Conservation (phyloP, 805 yeast species). For the Saturnispora besseyi region DNA sequence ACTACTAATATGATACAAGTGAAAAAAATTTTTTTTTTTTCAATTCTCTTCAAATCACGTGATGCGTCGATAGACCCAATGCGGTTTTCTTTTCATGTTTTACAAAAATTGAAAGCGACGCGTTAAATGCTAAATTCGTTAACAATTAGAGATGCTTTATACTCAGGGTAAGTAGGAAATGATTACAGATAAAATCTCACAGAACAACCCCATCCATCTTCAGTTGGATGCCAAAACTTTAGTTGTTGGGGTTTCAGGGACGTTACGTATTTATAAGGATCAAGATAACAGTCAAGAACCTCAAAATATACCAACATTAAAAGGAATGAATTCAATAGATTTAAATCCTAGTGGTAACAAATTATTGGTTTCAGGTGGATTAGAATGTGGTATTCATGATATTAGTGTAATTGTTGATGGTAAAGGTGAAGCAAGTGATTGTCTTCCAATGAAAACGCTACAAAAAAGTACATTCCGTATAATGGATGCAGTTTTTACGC, state of each 20-base stretch:
- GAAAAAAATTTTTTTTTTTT: not conserved
- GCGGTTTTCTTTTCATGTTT: not conserved
- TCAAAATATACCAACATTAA: constrained; percentile 42
- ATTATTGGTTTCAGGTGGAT: constrained; percentile 32
- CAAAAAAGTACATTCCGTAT: constrained; percentile 19
- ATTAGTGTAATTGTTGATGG: constrained; percentile 14
- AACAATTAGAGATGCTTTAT: not conserved
- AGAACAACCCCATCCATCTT: constrained; percentile 8
- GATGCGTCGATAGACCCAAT: not conserved
- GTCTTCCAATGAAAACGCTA: constrained; percentile 4
- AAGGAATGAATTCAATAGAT: constrained; percentile 36
- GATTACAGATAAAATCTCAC: constrained; percentile 3
- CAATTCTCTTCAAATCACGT: not conserved
- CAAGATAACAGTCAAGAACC: constrained; percentile 51
- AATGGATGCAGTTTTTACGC: constrained; percentile 48
- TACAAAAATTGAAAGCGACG: not conserved
- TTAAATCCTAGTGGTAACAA: constrained; percentile 17
- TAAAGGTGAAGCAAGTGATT: not conserved
- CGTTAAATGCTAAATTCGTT: not conserved
- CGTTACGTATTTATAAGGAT: constrained; percentile 40
- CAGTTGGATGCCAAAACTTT: constrained; percentile 38
- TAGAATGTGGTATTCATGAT: constrained; percentile 33
- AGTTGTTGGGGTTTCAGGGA: constrained; percentile 1
- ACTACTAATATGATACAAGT: not conserved
- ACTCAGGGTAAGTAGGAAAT: not conserved